Percentiles rank a stretch among this genome's conserved stretches.
Evolutionary conservation across 768 basidiomycete species (phyloP).

Genomic region (Trametes villosa): DNA sequence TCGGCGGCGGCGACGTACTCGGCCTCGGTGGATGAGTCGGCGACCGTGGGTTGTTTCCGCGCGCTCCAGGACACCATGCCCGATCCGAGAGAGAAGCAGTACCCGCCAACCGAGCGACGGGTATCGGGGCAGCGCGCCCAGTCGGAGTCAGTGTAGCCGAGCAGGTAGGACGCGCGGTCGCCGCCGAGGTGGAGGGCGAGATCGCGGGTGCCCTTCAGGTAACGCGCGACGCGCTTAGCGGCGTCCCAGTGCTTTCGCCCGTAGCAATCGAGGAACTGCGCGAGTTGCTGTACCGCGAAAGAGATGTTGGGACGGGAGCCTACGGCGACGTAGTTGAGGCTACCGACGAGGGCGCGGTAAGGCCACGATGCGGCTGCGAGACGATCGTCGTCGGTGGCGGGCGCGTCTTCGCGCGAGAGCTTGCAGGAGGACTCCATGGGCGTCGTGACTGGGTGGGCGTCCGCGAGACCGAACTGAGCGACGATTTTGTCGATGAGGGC

Average conservation of each 20-base stretch:
- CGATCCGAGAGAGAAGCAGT: conserved; percentile 29
- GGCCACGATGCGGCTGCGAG: conserved; percentile 24
- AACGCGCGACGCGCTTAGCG: conserved; percentile 29
- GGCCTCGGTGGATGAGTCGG: conserved; percentile 41
- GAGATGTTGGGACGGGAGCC: conserved; percentile 22
- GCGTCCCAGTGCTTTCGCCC: conserved; percentile 27
- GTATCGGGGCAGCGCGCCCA: conserved; percentile 29
- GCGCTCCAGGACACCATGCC: conserved; percentile 32
- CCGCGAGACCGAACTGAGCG: conserved; percentile 17
- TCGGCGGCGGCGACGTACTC: conserved; percentile 48
- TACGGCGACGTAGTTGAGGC: conserved; percentile 34
- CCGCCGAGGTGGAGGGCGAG: conserved; percentile 23
- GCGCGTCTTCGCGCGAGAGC: conserved; percentile 1
- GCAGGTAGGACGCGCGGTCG: background rate
- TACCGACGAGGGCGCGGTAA: conserved; percentile 33
- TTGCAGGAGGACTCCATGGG: conserved; percentile 22
- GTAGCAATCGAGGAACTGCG: conserved; percentile 22
- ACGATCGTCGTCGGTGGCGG: background rate
- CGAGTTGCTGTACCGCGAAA: conserved; percentile 25
- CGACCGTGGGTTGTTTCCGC: conserved; percentile 29
- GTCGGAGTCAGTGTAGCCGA: conserved; percentile 32
- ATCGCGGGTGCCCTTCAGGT: conserved; percentile 26
- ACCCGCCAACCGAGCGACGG: conserved; percentile 34
- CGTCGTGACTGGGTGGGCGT: conserved; percentile 13
- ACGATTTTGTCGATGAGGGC: conserved; percentile 25